Evolutionary conservation across 2,329 filamentous ascomycete genomes (phyloP), one percentile per base, ranked within the genome.

Genomic region (Colletotrichum sp.): DNA sequence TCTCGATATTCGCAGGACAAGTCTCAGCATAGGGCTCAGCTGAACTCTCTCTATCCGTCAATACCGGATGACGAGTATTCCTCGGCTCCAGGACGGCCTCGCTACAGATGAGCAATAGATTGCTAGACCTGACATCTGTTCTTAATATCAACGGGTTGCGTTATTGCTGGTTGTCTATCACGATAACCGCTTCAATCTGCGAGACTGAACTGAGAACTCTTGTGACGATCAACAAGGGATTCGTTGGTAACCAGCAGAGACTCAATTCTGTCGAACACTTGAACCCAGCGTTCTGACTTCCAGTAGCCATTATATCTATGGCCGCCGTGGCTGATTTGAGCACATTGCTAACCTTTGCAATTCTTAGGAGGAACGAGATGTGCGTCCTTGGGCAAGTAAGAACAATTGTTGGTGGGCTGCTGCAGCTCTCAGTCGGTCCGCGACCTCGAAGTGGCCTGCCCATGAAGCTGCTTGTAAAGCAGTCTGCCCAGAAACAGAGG

Each of bases 241-340:
- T 4, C 5, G 3, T 9, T 12, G 39, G 39, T 43, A 43, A 43
- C 0, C 39, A 43, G 5, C 39, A 43, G 1, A n/a, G 18, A 43
- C 39, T n/a, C 39, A n/a, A 43, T 2, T 43, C 18, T n/a, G 18
- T 7, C 18, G 3, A 43, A 6, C 18, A 43, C 5, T 43, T 43
- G 39, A 6, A n/a, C 5, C 1, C 18, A 43, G 3, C 0, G 39
- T 43, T 43, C 18, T n/a, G 18, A 43, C 39, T 43, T 43, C 3
- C 8, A n/a, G 1, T 43, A 2, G 3, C 9, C 1, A 0, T 6
- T 12, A 1, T 10, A 4, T 43, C 3, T 43, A n/a, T n/a, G 9
- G 9, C 9, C 9, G 3, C 3, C 39, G 2, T 43, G 5, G 3
- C 3, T 4, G 9, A n/a, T 43, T 9, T 43, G 39, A 43, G 6